Evolutionary conservation across 306 rosid species (phyloP), one percentile per base, ranked within the genome.

Genomic region (Corylus americana): DNA sequence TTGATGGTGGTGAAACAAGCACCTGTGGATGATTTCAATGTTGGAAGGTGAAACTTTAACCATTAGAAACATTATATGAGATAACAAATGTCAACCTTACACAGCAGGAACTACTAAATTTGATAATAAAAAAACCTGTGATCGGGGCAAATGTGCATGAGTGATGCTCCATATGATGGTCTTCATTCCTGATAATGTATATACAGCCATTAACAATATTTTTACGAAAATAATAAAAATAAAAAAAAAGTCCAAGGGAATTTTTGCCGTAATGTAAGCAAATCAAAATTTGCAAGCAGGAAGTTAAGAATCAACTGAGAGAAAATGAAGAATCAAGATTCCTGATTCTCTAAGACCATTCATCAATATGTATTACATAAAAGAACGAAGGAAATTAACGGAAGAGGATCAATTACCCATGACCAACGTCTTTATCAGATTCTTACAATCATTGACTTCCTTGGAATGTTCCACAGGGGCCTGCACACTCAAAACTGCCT

Each of bases 91-190:
- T 20, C 54, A 74, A 80, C 74, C 67, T 71, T 48, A 82, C 55
- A 63, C 72, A 74, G 55, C 71, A 83, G 57, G 31, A 71, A 75
- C 70, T 68, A 45, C 35, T 73, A 67, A 71, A 37, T 14, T 3
- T 79, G 17, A n/a, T n/a, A 49, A 74, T 78, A 75, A 72, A 39
- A 81, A 67, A 81, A 96, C 99, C 96, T 96, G 99, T 59, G 96
- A 84, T 74, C 98, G 91, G 22, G 98, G 97, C 81, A 93, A 87
- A 83, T 95, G 97, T 29, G 99, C 97, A 86, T 96, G 97, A 71
- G 98, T 96, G 81, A 96, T 96, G 83, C 98, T 96, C 98, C 98
- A 96, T 88, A 96, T 87, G 83, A 93, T 96, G 59, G 99, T 96
- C 89, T 96, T 96, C 99, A 96, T 96, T 90, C 99, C 99, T 96